phyloP scores from a whole-genome alignment of 257 asterid species.

The Dorcoceras hygrometricum region DNA sequence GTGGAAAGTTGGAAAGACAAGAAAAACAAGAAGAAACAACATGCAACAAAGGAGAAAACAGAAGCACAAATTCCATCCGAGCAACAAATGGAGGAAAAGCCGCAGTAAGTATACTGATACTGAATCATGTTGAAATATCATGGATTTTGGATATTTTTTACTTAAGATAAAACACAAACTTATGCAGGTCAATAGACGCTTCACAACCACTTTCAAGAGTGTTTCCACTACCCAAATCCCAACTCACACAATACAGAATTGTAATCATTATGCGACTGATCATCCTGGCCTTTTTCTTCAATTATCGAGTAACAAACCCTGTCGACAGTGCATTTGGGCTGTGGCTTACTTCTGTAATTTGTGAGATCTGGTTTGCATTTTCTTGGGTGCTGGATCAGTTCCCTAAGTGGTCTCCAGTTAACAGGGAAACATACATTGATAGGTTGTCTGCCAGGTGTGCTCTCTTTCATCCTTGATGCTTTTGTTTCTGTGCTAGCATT shows the following conservation, averaged over 20 bases:
- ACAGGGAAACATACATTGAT: conserved; percentile 72
- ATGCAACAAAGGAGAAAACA: conserved; percentile 41
- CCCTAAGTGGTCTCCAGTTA: conserved; percentile 92
- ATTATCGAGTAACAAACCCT: conserved; percentile 87
- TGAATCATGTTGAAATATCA: not conserved
- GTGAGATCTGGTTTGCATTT: conserved; percentile 97
- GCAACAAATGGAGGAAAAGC: conserved; percentile 77
- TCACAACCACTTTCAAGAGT: conserved; percentile 68
- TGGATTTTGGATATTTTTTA: not conserved
- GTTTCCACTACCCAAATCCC: conserved; percentile 71
- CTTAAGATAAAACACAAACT: conserved; percentile 7
- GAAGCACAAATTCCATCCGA: conserved; percentile 58
- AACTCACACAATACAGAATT: conserved; percentile 62
- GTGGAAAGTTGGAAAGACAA: conserved; percentile 98
- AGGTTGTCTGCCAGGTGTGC: conserved; percentile 76
- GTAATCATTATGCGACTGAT: conserved; percentile 77
- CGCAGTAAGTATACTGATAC: conserved; percentile 48
- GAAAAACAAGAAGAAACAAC: conserved; percentile 70
- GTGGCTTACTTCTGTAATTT: conserved; percentile 92
- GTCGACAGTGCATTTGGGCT: conserved; percentile 84
- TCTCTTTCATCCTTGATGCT: conserved; percentile 9
- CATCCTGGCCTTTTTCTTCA: conserved; percentile 72
- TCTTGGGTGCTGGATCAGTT: conserved; percentile 98
- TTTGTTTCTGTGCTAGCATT: not conserved
- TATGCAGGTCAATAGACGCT: conserved; percentile 72